Evolutionary conservation across 1,284 basidiomycete genomes (phyloP), one percentile per base, ranked within the genome.

Genomic region (Golubevia sp.): DNA sequence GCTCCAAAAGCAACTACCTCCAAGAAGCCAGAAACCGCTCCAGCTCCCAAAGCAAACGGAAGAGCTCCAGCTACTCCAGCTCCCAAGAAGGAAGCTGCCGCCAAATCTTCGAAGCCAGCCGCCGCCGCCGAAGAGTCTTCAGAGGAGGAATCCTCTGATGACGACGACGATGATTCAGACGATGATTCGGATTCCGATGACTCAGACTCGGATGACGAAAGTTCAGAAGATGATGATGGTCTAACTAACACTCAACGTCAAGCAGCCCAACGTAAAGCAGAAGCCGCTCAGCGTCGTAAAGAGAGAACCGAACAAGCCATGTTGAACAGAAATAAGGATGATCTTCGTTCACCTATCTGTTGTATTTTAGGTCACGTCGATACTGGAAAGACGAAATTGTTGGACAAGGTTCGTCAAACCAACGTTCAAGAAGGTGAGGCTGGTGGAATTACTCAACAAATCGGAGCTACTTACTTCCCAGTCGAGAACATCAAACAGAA

Each of bases 331-430:
- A 78, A 65, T 67, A 73, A 71, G 21, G 80, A 83, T 66, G 66
- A 83, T 63, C 71, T 83, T 24, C 75, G 80, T 27, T 72, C 67
- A 49, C 80, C 80, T 55, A 83, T 83, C 55, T 83, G 80, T 68
- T 82, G 79, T 71, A 82, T 83, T 70, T 67, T 83, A 21, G 80
- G 80, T 44, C 80, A 83, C 70, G 80, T 83, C 68, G 80, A 83
- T 64, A 83, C 80, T 11, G 80, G 80, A 34, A 83, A 83, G 74
- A 83, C 80, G 54, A 83, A 83, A 69, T 62, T 83, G 52, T 70
- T 83, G 38, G 80, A 83, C 76, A 83, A 83, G 71, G 77, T 83
- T 56, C 79, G 80, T 26, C 79, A 81, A 63, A 83, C 80, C 50
- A 83, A 80, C 62, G 80, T 83, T 11, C 80, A 83, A 68, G 79